phyloP scores from a whole-genome alignment of 495 filamentous ascomycete species.

The Penicillium silybi region DNA sequence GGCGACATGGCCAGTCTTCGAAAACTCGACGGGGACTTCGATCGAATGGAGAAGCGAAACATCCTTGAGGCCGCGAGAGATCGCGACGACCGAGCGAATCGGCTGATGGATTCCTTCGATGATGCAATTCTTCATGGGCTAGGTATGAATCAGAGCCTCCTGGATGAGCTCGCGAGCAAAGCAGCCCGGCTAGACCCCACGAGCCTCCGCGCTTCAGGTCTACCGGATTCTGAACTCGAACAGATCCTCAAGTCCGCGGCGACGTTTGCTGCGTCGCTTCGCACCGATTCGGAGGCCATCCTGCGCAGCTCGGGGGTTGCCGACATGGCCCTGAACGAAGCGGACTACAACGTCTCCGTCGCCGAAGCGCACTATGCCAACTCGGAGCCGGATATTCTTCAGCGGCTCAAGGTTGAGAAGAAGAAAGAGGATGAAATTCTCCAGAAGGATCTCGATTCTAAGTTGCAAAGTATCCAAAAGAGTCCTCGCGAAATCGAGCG shows the following conservation, averaged over 20 bases:
- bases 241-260: slow-evolving; percentile 43
- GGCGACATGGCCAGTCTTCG: slow-evolving; percentile 46
- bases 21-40: slow-evolving; percentile 50
- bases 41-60: slow-evolving; percentile 50
- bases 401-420: slow-evolving; percentile 45
- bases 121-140: slow-evolving; percentile 49
- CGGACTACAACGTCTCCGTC: slow-evolving; percentile 51
- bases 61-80: slow-evolving; percentile 48
- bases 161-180: slow-evolving; percentile 46
- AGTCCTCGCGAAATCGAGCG: slow-evolving; percentile 33
- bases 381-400: slow-evolving; percentile 41
- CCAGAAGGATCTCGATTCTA: slow-evolving; percentile 40
- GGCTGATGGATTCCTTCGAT: slow-evolving; percentile 52
- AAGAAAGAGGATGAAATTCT: slow-evolving; percentile 50
- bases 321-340: slow-evolving; percentile 48
- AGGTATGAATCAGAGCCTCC: slow-evolving; percentile 49
- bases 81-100: slow-evolving; percentile 47
- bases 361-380: slow-evolving; percentile 48
- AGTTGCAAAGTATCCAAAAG: slow-evolving; percentile 46
- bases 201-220: slow-evolving; percentile 27
- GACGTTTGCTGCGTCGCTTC: slow-evolving; percentile 39
- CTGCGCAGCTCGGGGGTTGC: slow-evolving; percentile 46
- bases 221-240: slow-evolving; percentile 41
- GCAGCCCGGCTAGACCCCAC: slow-evolving; percentile 33
- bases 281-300: slow-evolving; percentile 46